Conservation (phyloP, 257 asterid genomes). For the Handroanthus guayacan region DNA sequence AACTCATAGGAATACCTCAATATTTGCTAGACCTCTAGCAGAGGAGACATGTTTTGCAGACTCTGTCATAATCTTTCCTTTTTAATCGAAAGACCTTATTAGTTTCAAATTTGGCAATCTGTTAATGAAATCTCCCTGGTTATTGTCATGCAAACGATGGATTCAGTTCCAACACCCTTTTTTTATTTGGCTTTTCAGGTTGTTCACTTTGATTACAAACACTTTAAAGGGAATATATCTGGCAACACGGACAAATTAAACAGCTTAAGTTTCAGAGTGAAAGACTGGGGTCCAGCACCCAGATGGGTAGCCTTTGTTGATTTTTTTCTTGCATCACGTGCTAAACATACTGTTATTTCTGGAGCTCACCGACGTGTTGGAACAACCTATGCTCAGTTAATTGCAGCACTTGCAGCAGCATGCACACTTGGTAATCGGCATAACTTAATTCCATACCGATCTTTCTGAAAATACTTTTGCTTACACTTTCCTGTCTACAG, state of each 20-base stretch:
- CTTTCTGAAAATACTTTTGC: not conserved
- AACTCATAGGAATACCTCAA: conserved; percentile 4
- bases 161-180: not conserved
- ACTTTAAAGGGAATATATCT: conserved; percentile 64
- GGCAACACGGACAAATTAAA: conserved; percentile 40
- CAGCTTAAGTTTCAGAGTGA: conserved; percentile 58
- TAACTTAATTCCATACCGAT: conserved; percentile 8
- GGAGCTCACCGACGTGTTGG: conserved; percentile 98
- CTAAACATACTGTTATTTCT: conserved; percentile 77
- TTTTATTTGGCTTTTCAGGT: conserved; percentile 60
- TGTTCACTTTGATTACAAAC: conserved; percentile 73
- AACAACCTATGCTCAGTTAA: conserved; percentile 87
- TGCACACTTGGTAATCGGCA: conserved; percentile 63
- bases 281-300: conserved; percentile 99
- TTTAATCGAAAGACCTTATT: not conserved
- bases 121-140: not conserved
- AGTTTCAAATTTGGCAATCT: not conserved
- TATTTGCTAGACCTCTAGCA: not conserved
- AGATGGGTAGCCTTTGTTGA: conserved; percentile 99
- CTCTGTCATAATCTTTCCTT: not conserved
- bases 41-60: not conserved
- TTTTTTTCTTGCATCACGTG: conserved; percentile 92
- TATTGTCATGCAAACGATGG: conserved; percentile 15
- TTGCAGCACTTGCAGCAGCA: conserved; percentile 94
- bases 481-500: conserved; percentile 45